Evolutionary conservation across 495 filamentous ascomycete species (phyloP).

Genomic region (Lichina pygmaea): DNA sequence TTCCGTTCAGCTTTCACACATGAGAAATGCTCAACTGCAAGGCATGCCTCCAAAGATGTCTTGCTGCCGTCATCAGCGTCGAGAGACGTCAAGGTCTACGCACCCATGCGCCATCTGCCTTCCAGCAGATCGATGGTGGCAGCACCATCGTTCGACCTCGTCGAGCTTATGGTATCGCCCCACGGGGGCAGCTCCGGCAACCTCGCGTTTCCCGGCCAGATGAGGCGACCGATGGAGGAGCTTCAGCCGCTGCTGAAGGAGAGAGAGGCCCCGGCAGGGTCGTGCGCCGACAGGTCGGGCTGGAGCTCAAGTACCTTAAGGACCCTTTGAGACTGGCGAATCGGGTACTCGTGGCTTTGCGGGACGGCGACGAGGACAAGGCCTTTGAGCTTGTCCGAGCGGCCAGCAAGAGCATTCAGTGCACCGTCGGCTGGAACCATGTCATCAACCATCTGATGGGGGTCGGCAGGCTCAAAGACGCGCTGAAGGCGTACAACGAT

Average conservation of each 20-base stretch:
- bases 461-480: conserved; percentile 25
- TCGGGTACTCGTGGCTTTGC: conserved; percentile 28
- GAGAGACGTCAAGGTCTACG: no score
- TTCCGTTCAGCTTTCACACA: no score
- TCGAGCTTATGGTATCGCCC: no score
- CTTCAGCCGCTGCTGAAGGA: no score
- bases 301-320: conserved; percentile 32
- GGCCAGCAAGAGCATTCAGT: conserved; percentile 30
- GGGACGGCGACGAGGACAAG: conserved; percentile 25
- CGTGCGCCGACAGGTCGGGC: neutral
- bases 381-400: conserved; percentile 37
- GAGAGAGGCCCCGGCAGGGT: no score
- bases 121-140: no score
- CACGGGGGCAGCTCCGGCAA: no score
- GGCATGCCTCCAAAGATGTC: conserved; percentile 8
- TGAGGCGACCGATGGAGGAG: no score
- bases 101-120: no score
- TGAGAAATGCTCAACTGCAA: conserved; percentile 7
- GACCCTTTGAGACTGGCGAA: conserved; percentile 41
- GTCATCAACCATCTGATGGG: conserved; percentile 45
- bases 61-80: conserved; percentile 1
- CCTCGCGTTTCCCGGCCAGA: no score
- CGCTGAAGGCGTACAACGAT: conserved; percentile 64
- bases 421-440: conserved; percentile 65
- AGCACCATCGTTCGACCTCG: no score